phyloP scores from a whole-genome alignment of 2,329 filamentous ascomycete species.

The Neofusicoccum ribis region DNA sequence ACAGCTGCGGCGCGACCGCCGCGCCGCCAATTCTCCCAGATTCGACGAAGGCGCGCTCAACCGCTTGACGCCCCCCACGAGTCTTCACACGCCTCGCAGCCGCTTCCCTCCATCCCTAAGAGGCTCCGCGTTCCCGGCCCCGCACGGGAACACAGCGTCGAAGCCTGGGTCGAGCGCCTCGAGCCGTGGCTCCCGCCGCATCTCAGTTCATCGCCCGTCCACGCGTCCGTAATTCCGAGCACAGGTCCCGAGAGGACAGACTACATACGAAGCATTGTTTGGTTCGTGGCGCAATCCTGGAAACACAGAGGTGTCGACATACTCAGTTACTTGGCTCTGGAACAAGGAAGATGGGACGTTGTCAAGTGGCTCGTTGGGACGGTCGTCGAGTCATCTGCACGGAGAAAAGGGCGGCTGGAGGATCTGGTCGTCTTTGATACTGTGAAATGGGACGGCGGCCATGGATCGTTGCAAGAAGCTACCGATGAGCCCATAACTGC shows the following conservation, averaged over 20 bases:
- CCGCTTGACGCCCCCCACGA: not conserved
- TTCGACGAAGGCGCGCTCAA: slow-evolving; percentile 23
- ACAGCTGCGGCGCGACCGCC: slow-evolving; percentile 22
- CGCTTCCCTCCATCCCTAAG: not conserved
- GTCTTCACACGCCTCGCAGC: not conserved
- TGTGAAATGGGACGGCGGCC: slow-evolving; percentile 24
- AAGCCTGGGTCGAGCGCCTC: slow-evolving; percentile 37
- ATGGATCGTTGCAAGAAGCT: slow-evolving; percentile 27
- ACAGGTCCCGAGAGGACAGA: slow-evolving; percentile 13
- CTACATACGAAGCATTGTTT: slow-evolving; percentile 25
- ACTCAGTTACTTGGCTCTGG: slow-evolving; percentile 41
- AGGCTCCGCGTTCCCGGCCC: not conserved
- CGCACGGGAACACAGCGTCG: slow-evolving; percentile 23
- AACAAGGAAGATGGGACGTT: slow-evolving; percentile 44
- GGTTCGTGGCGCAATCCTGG: slow-evolving; percentile 29
- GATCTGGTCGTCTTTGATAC: slow-evolving; percentile 26
- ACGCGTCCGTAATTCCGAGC: slow-evolving; percentile 22
- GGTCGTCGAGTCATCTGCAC: slow-evolving; percentile 37
- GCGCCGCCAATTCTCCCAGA: slow-evolving; percentile 31
- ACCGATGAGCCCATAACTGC: slow-evolving; percentile 29
- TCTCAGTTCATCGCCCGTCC: slow-evolving; percentile 26
- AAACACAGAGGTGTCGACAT: slow-evolving; percentile 32
- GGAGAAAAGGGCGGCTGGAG: slow-evolving; percentile 18
- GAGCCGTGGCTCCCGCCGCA: slow-evolving; percentile 39
- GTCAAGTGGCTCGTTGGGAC: slow-evolving; percentile 49